Conservation (phyloP, 2,329 filamentous ascomycete genomes). For the Colletotrichum sansevieriae region DNA sequence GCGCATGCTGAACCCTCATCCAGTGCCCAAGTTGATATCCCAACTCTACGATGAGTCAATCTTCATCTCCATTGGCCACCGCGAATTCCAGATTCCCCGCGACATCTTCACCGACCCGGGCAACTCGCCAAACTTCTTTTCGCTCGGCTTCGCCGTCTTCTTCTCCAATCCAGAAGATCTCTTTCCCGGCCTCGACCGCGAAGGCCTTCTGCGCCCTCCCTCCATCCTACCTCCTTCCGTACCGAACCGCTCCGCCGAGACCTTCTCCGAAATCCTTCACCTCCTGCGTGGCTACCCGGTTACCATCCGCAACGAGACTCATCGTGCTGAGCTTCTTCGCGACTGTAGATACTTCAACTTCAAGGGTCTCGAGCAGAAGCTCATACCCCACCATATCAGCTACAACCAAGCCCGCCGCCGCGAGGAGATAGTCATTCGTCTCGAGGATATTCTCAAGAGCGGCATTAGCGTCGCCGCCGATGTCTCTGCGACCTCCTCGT, state of each 20-base stretch:
- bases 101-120: conserved; percentile 88
- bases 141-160: conserved; percentile 89
- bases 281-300: conserved; percentile 87
- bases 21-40: conserved; percentile 88
- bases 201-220: conserved; percentile 85
- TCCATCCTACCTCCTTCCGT: conserved; percentile 87
- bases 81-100: conserved; percentile 89
- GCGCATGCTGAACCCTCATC: conserved; percentile 5
- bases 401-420: conserved; percentile 78
- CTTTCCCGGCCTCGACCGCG: conserved; percentile 87
- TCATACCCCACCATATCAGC: conserved; percentile 81
- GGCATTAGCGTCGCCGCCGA: conserved; percentile 78
- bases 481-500: conserved; percentile 46
- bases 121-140: conserved; percentile 96
- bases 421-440: conserved; percentile 81
- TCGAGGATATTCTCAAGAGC: conserved; percentile 91
- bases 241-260: conserved; percentile 83
- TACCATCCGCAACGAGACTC: conserved; percentile 79
- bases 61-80: conserved; percentile 89
- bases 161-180: conserved; percentile 84
- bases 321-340: conserved; percentile 81
- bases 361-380: conserved; percentile 87
- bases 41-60: conserved; percentile 93
- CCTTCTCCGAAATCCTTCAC: conserved; percentile 85
- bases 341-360: conserved; percentile 96